Conservation (phyloP, 352 stramenopile species). For the Elongisporangium prolatum region DNA sequence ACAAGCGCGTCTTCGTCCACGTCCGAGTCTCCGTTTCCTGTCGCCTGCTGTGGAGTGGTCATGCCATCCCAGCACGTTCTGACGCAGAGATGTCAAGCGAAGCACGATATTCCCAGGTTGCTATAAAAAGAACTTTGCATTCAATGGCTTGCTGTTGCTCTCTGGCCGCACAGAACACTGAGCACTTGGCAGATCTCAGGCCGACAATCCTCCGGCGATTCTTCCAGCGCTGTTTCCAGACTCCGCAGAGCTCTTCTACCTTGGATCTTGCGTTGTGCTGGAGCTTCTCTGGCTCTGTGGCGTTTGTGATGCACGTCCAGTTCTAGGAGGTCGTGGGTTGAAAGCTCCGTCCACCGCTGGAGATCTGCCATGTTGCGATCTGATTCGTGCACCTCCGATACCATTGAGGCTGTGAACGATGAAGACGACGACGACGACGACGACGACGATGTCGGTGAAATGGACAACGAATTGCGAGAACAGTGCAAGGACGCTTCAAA, state of each 20-base stretch:
- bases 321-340: conserved; percentile 31
- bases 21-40: conserved; percentile 6
- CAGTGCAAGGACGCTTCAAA: conserved; percentile 54
- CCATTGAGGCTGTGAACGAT: conserved; percentile 2
- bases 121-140: neutral
- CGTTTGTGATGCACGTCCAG: conserved; percentile 14
- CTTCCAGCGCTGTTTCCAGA: conserved; percentile 46
- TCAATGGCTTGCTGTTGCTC: neutral
- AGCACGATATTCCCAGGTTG: neutral
- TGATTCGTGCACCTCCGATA: neutral
- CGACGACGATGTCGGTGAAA: neutral
- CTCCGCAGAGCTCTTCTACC: conserved; percentile 22
- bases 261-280: conserved; percentile 5
- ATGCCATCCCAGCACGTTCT: neutral
- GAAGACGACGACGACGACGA: conserved; percentile 3
- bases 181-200: conserved; percentile 43
- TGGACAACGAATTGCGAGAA: neutral
- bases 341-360: conserved; percentile 43
- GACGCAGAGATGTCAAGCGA: neutral
- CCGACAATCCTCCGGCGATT: conserved; percentile 45
- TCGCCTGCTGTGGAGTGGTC: conserved; percentile 3
- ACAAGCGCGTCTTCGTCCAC: conserved; percentile 22
- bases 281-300: neutral
- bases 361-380: conserved; percentile 21
- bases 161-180: conserved; percentile 21